Conservation (phyloP, 495 filamentous ascomycete genomes). For the Annulohypoxylon bovei region DNA sequence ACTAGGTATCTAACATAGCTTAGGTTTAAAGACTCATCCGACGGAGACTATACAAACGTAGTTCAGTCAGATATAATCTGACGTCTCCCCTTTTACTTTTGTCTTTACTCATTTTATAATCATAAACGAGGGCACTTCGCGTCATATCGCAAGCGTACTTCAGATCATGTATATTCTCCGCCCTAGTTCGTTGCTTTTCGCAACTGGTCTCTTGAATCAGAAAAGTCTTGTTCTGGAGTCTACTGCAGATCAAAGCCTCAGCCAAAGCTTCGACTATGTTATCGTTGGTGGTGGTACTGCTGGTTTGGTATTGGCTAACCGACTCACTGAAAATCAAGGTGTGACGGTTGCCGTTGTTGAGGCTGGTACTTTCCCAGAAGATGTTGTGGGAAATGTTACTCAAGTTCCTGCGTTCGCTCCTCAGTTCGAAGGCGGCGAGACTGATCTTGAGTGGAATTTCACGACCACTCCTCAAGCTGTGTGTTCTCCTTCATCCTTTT, state of each 20-base stretch:
- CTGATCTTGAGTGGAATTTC: not conserved
- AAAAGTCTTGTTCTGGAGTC: not conserved
- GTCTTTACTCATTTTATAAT: not conserved
- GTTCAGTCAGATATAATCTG: not conserved
- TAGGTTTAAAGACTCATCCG: not conserved
- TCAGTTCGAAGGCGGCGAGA: not conserved
- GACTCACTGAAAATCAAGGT: not conserved
- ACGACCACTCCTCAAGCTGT: not conserved
- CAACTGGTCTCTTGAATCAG: not conserved
- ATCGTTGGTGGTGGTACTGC: constrained; percentile 2
- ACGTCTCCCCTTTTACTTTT: not conserved
- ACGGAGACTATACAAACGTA: not conserved
- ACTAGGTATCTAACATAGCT: not conserved
- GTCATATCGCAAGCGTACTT: not conserved
- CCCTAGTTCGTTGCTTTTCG: not conserved
- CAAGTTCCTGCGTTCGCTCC: constrained; percentile 3
- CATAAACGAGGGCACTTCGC: not conserved
- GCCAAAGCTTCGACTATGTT: not conserved
- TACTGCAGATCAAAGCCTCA: not conserved
- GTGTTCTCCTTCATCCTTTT: not conserved
- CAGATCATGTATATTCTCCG: not conserved
- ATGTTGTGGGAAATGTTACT: not conserved
- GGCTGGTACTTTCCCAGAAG: constrained; percentile 1
- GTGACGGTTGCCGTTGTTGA: constrained; percentile 2
- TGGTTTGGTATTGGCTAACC: not conserved